phyloP scores from a whole-genome alignment of 1,284 basidiomycete species.

The Trametes sp. region DNA sequence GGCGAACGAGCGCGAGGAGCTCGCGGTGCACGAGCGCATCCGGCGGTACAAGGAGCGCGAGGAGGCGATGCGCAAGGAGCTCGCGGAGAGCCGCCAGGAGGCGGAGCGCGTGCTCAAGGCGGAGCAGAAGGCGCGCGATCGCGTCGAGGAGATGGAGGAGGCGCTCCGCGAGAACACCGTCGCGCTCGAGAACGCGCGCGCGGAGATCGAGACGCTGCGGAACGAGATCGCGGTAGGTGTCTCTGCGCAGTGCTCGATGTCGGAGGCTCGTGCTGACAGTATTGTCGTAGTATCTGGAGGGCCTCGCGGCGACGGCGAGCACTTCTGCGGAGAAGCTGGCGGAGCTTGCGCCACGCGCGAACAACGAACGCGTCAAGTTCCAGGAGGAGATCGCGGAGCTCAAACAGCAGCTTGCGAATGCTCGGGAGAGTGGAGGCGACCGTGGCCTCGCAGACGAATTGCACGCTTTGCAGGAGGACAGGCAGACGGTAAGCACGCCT shows the following conservation, averaged over 20 bases:
- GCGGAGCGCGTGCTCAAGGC: slow-evolving; percentile 68
- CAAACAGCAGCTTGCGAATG: slow-evolving; percentile 43
- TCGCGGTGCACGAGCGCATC: slow-evolving; percentile 68
- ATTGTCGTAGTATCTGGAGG: slow-evolving; percentile 59
- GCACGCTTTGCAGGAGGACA: slow-evolving; percentile 40
- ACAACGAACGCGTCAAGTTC: slow-evolving; percentile 53
- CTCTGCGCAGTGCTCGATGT: neutral
- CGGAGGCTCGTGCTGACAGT: no score
- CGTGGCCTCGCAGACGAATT: slow-evolving; percentile 22
- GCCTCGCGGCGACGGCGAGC: slow-evolving; percentile 44
- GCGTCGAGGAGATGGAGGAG: slow-evolving; percentile 86
- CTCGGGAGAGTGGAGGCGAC: slow-evolving; percentile 12
- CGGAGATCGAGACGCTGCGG: slow-evolving; percentile 88
- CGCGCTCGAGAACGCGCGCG: slow-evolving; percentile 90
- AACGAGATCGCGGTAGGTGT: slow-evolving; percentile 76
- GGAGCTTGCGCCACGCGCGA: slow-evolving; percentile 50
- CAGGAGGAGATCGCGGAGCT: slow-evolving; percentile 62
- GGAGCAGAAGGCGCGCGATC: slow-evolving; percentile 65
- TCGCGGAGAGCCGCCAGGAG: slow-evolving; percentile 68
- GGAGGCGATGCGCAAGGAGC: slow-evolving; percentile 71
- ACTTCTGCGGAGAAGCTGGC: slow-evolving; percentile 45
- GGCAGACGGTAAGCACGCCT: slow-evolving; percentile 46
- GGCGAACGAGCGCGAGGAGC: slow-evolving; percentile 79
- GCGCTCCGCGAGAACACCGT: slow-evolving; percentile 89
- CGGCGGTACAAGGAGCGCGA: slow-evolving; percentile 83